Evolutionary conservation across 305 asterid genomes (phyloP), one percentile per base, ranked within the genome.

Genomic region (Plantago lanceolata): DNA sequence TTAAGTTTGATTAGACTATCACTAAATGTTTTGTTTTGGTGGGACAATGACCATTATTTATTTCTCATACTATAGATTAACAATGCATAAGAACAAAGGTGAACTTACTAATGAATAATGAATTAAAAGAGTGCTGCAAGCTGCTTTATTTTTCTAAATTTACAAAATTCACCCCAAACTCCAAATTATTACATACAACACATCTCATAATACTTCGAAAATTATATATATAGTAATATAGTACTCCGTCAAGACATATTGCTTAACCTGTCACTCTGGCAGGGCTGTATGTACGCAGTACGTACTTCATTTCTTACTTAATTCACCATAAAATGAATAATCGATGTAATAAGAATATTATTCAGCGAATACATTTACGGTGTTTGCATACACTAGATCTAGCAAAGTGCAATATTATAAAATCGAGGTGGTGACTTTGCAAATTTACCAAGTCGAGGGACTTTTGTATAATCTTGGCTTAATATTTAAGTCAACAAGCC

Each of bases 1-100:
- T 55, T 28, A 55, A 21, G 17, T 31, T n/a, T 57, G 61, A 57
- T 15, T 57, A 57, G 14, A 57, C 12, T 57, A 57, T 26, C 57
- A 15, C 13, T 21, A 8, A 16, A 26, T 31, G 61, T 31, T 16
- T 24, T n/a, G 47, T 57, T 31, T 12, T 2, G 6, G 62, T 33
- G 62, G 28, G 48, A 57, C 48, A 33, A 57, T 8, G 15, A 4
- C 26, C 62, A 33, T 15, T 9, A 9, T 19, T 17, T 3, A 14
- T 17, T n/a, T n/a, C n/a, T n/a, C n/a, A n/a, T n/a, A n/a, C n/a
- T 48, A 4, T 12, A 55, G 16, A 55, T 26, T 40, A 40, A 40
- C 20, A 24, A 26, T n/a, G 17, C 3, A 55, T 28, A 31, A 21
- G 13, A 6, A 14, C 59, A 8, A 12, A 17, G 17, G 35, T 15